These are phyloP conservation scores for Penicillium paneum DNA, from an alignment of 2,329 filamentous ascomycete genomes.

Conservation along the genomic window DNA sequence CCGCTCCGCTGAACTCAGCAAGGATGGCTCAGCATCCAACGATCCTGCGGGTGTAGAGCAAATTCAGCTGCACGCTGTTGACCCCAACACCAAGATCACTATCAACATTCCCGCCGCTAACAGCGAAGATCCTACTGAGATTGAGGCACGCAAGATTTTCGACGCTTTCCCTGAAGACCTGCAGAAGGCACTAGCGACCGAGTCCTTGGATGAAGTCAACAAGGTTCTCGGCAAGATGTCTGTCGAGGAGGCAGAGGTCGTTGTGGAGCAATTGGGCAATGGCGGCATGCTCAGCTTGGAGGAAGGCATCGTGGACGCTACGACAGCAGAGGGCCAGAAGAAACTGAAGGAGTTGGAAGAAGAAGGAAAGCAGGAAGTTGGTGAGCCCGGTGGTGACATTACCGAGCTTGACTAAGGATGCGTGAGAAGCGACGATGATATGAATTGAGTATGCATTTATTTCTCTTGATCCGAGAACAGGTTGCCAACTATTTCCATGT, in stretches of 20 bases:
- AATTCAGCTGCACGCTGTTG: conserved; percentile 94
- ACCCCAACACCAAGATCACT: conserved; percentile 86
- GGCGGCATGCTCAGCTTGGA: conserved; percentile 88
- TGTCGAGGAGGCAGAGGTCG: conserved; percentile 79
- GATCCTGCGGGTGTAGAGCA: conserved; percentile 74
- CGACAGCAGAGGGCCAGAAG: conserved; percentile 78
- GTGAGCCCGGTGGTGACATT: conserved; percentile 52
- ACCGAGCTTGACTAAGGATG: conserved; percentile 33
- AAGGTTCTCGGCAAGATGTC: conserved; percentile 84
- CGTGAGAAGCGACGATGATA: not conserved
- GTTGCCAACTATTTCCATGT: not conserved
- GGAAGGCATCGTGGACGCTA: conserved; percentile 91
- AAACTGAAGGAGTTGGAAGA: conserved; percentile 73
- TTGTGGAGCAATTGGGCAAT: conserved; percentile 76
- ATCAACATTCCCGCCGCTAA: conserved; percentile 73
- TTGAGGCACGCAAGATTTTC: conserved; percentile 70
- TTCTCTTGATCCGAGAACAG: not conserved
- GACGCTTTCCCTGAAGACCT: conserved; percentile 79
- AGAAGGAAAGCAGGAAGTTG: conserved; percentile 46
- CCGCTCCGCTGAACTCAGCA: conserved; percentile 69
- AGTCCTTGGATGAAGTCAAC: conserved; percentile 84
- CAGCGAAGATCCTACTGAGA: conserved; percentile 61
- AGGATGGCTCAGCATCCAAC: conserved; percentile 53
- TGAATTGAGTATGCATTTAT: conserved; percentile 7
- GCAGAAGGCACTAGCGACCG: conserved; percentile 77